Evolutionary conservation across 2,329 filamentous ascomycete species (phyloP), one percentile per base, ranked within the genome.

Genomic region (Thielaviopsis punctulata): DNA sequence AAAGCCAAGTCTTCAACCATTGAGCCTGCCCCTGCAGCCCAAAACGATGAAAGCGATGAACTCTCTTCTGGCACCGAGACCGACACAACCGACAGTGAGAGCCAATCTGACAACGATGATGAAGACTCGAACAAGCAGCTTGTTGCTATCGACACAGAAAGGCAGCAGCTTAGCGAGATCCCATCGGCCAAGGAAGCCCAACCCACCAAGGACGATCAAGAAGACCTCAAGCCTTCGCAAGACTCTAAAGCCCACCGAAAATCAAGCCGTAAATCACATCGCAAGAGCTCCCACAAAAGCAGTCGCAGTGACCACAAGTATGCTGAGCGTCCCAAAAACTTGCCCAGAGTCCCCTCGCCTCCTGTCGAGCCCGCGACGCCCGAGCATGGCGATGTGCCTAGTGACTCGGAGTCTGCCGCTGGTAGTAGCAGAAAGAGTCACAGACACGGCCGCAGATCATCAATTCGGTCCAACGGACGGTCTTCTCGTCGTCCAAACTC

Each of bases 331-430:
- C 24, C 18, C 15, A 15, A 10, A 2, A 33, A 46, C 22, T 47
- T 52, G 9, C 50, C 50, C 12, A 44, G n/a, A 41, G 52, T 27
- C 15, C 52, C 52, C 9, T 51, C 52, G 30, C 52, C 52, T 13
- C 52, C 52, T 23, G 19, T n/a, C 2, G 39, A 47, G n/a, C 41
- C 27, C 48, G 4, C 41, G 27, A 18, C 33, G 22, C 19, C 45
- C 18, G 30, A 41, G 19, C 25, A 15, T 2, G 15, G 41, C 18
- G 30, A n/a, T 19, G 43, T 41, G 30, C 43, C 44, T 12, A 51
- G 48, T 6, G 48, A 51, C n/a, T 54, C 52, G 1, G 52, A 54
- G 33, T 12, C 48, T 33, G 12, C 39, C 3, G 25, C 19, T 30
- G 23, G 15, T 43, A 30, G 15, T 43, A 30, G 21, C 12, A 52